phyloP scores from a whole-genome alignment of 768 basidiomycete species.

The Mrakia blollopis region DNA sequence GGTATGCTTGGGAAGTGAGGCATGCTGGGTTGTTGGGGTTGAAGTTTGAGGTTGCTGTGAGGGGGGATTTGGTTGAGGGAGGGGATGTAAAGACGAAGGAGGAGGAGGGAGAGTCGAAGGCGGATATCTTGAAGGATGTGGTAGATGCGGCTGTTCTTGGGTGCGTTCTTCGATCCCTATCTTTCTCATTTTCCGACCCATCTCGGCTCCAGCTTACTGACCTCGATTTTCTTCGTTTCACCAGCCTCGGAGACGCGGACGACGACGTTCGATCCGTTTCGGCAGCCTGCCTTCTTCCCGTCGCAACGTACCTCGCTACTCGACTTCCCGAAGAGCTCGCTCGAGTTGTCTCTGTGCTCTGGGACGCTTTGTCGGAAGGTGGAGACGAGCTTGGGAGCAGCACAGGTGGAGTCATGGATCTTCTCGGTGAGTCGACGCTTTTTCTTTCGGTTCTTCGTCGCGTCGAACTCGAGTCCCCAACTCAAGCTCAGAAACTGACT shows the following conservation, averaged over 20 bases:
- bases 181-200: neutral
- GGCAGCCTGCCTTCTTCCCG: conserved; percentile 81
- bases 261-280: conserved; percentile 96
- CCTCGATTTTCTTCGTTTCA: neutral
- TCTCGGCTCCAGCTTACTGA: no score
- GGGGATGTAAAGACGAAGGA: conserved; percentile 37
- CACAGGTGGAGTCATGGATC: conserved; percentile 93
- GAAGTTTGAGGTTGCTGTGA: conserved; percentile 95
- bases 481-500: neutral
- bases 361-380: conserved; percentile 85
- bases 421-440: conserved; percentile 60
- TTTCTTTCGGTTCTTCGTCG: neutral
- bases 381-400: conserved; percentile 96
- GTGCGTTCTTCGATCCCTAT: conserved; percentile 46
- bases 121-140: conserved; percentile 65
- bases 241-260: conserved; percentile 78
- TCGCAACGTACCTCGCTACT: conserved; percentile 73
- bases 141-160: conserved; percentile 88
- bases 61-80: conserved; percentile 68
- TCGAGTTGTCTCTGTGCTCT: conserved; percentile 73
- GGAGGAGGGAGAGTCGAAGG: conserved; percentile 25
- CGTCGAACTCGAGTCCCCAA: conserved; percentile 10
- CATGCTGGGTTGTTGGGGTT: conserved; percentile 96
- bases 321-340: conserved; percentile 63
- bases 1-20: conserved; percentile 89